These are phyloP conservation scores for Citrullus mucosospermus DNA, from an alignment of 306 rosid genomes.

Conservation along the genomic window DNA sequence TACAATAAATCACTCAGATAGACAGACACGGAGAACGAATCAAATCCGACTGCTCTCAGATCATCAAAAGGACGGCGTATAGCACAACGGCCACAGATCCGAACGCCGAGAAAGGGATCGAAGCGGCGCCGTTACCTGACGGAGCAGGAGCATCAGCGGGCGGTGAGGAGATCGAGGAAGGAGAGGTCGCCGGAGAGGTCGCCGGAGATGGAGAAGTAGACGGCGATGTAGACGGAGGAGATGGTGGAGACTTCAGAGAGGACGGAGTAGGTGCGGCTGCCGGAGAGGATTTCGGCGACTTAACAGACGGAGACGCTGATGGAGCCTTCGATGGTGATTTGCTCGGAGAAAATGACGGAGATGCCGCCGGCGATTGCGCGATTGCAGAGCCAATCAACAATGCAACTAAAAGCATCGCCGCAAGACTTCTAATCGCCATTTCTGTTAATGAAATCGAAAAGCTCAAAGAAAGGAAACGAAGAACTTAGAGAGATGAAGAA, in stretches of 20 bases:
- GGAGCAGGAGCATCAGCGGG: constrained; percentile 18
- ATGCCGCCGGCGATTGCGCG: constrained; percentile 9
- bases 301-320: neutral
- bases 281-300: constrained; percentile 1
- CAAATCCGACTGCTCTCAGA: constrained; percentile 11
- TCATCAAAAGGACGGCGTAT: constrained; percentile 15
- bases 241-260: constrained; percentile 4
- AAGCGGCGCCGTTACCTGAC: neutral
- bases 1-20: neutral
- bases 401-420: neutral
- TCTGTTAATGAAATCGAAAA: neutral
- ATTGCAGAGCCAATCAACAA: constrained; percentile 1
- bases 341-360: neutral
- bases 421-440: neutral
- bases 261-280: constrained; percentile 13
- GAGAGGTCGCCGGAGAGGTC: constrained; percentile 3
- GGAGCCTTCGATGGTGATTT: constrained; percentile 1
- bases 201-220: neutral
- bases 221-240: constrained; percentile 3
- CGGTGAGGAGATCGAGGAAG: constrained; percentile 1
- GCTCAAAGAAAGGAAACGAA: neutral
- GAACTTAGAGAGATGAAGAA: neutral
- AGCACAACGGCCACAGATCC: constrained; percentile 25
- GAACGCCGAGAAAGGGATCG: neutral
- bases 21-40: neutral